Evolutionary conservation across 768 basidiomycete species (phyloP).

Genomic region (Tubosaeta sp.): DNA sequence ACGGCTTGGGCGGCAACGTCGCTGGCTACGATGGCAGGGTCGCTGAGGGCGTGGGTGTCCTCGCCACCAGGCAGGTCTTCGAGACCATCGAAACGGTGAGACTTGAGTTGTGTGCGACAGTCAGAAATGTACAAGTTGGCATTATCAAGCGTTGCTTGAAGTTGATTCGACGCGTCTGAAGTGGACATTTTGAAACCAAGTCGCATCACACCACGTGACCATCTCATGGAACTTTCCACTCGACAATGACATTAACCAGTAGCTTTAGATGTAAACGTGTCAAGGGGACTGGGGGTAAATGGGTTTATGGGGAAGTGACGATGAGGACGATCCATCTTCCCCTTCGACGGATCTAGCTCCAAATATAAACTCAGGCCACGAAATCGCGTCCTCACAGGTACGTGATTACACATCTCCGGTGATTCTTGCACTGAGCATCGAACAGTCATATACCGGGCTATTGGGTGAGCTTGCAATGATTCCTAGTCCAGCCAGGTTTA

Average conservation of each 20-base stretch:
- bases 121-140: constrained; percentile 21
- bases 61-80: constrained; percentile 25
- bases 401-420: neutral
- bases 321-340: neutral
- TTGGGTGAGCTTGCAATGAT: neutral
- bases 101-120: constrained; percentile 19
- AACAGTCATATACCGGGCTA: neutral
- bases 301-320: neutral
- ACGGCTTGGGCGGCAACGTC: constrained; percentile 62
- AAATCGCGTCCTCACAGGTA: neutral
- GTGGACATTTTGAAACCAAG: constrained; percentile 13
- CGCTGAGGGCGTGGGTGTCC: constrained; percentile 31
- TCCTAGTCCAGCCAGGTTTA: neutral
- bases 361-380: neutral
- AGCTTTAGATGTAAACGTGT: neutral
- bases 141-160: constrained; percentile 26
- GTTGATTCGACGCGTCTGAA: constrained; percentile 19
- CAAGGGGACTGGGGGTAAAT: neutral
- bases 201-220: neutral
- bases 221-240: neutral
- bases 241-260: neutral
- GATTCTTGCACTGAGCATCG: neutral
- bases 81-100: constrained; percentile 27
- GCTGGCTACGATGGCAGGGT: constrained; percentile 53
- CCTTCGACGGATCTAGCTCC: neutral